phyloP scores from a whole-genome alignment of 2,329 filamentous ascomycete genomes.

The Xylariaceae sp. region DNA sequence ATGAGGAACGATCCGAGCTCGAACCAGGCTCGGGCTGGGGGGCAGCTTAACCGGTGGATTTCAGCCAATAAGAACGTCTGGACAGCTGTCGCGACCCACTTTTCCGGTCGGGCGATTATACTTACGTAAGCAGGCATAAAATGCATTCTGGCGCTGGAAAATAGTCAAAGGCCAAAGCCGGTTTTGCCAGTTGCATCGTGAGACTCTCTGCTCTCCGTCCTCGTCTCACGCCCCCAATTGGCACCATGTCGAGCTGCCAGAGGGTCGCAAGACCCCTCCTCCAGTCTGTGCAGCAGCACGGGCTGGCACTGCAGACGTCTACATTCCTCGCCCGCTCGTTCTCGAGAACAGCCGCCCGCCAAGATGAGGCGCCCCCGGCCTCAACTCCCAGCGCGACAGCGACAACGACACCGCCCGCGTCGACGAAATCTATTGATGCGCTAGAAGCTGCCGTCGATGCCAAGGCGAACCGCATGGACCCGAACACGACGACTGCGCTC shows the following conservation, averaged over 20 bases:
- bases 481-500: slow-evolving; percentile 60
- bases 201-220: neutral
- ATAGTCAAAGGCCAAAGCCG: slow-evolving; percentile 4
- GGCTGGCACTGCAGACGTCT: slow-evolving; percentile 25
- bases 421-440: slow-evolving; percentile 16
- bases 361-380: slow-evolving; percentile 32
- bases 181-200: neutral
- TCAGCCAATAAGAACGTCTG: slow-evolving; percentile 11
- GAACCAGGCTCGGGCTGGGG: neutral
- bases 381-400: slow-evolving; percentile 18
- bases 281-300: slow-evolving; percentile 45
- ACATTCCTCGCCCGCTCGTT: slow-evolving; percentile 33
- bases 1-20: slow-evolving; percentile 1
- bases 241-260: slow-evolving; percentile 54
- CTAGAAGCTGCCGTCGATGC: slow-evolving; percentile 17
- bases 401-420: slow-evolving; percentile 25
- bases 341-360: slow-evolving; percentile 33
- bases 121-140: neutral
- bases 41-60: neutral
- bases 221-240: slow-evolving; percentile 11
- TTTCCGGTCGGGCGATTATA: neutral
- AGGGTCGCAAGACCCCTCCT: slow-evolving; percentile 53
- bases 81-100: neutral
- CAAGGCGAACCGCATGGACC: slow-evolving; percentile 46
- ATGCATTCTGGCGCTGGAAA: neutral